These are phyloP conservation scores for Angomonas deanei DNA, from an alignment of 208 protist species.

Conservation along the genomic window DNA sequence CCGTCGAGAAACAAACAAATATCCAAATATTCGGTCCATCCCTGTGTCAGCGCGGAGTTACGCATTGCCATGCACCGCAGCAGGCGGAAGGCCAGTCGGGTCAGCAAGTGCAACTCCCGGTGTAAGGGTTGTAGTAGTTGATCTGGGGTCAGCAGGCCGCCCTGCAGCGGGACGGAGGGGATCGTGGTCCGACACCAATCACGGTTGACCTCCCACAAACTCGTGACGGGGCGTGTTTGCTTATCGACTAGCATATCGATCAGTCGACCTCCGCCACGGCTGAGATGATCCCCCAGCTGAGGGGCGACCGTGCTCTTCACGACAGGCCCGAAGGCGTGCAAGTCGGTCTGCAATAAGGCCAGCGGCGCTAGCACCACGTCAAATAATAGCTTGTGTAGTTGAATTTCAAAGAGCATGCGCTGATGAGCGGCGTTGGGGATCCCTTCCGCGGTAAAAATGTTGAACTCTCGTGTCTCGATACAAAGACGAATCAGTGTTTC, in stretches of 20 bases:
- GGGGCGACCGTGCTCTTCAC: slow-evolving; percentile 4
- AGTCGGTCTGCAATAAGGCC: slow-evolving; percentile 18
- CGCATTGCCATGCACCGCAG: slow-evolving; percentile 45
- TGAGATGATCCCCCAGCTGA: neutral
- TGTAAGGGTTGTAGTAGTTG: slow-evolving; percentile 38
- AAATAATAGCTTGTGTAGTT: slow-evolving; percentile 62
- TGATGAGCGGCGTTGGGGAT: slow-evolving; percentile 54
- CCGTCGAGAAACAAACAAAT: slow-evolving; percentile 48
- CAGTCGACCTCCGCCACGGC: neutral
- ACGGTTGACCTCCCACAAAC: neutral
- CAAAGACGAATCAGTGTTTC: slow-evolving; percentile 64
- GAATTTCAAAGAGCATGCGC: slow-evolving; percentile 62
- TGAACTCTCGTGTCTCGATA: slow-evolving; percentile 26
- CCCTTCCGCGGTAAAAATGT: slow-evolving; percentile 44
- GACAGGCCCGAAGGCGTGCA: slow-evolving; percentile 8
- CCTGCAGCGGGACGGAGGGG: neutral
- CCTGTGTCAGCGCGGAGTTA: slow-evolving; percentile 23
- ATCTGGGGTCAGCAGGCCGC: slow-evolving; percentile 14
- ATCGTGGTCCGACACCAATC: neutral
- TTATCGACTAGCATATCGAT: neutral
- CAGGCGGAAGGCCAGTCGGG: slow-evolving; percentile 54
- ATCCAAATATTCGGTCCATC: slow-evolving; percentile 49
- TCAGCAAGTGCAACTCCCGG: slow-evolving; percentile 48
- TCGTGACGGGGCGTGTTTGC: neutral
- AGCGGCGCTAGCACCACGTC: slow-evolving; percentile 70